Percentiles rank a stretch among this genome's conserved stretches.
Conservation (phyloP, 495 filamentous ascomycete species). For the Bryoglossum gracile region DNA sequence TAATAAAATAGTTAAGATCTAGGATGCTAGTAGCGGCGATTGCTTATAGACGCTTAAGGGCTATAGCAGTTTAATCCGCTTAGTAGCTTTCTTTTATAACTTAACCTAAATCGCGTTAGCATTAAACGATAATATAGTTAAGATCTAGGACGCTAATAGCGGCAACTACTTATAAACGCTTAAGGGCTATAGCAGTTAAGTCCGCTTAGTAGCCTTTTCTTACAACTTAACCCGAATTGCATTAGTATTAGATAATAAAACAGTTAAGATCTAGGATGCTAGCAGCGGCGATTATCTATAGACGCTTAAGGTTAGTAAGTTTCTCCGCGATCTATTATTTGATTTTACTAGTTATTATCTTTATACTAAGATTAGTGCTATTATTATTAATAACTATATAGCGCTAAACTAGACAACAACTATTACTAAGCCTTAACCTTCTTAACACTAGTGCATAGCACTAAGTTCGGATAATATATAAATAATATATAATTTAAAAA, state of each 20-base stretch:
- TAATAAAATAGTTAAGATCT: constrained; percentile 32
- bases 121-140: not conserved
- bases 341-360: not conserved
- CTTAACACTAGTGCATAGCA: constrained; percentile 3
- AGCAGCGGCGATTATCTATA: not conserved
- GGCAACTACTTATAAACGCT: not conserved
- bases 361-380: not conserved
- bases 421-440: not conserved
- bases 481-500: not conserved
- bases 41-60: constrained; percentile 1
- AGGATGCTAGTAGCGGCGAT: constrained; percentile 19
- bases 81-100: not conserved
- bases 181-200: not conserved
- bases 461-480: not conserved
- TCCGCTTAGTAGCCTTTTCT: not conserved
- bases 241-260: not conserved
- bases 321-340: not conserved
- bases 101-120: not conserved
- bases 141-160: not conserved
- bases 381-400: not conserved
- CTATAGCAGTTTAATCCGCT: not conserved
- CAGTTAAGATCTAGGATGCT: not conserved
- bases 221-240: not conserved
- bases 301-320: not conserved
- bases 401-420: not conserved